A percentile compares a stretch with the other conserved stretches of the same genome.
Conservation (phyloP, 768 basidiomycete genomes). For the Lactarius sanguifluus region DNA sequence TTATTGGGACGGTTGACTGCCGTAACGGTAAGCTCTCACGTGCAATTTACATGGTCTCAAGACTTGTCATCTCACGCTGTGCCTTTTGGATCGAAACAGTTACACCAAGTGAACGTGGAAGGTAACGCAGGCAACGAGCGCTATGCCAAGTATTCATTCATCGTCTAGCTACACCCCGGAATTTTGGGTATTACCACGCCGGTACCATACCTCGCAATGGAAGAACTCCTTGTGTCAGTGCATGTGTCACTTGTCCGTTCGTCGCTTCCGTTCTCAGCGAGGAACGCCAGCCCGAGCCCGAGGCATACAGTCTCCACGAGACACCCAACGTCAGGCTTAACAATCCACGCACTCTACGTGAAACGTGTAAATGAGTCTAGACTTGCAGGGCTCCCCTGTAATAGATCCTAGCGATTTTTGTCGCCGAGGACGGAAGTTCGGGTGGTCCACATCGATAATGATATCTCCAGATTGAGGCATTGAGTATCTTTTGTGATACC, state of each 20-base stretch:
- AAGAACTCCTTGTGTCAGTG: neutral
- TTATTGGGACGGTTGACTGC: neutral
- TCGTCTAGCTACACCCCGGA: neutral
- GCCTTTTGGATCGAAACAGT: neutral
- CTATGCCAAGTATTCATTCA: too few species aligned
- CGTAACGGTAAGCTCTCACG: neutral
- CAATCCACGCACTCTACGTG: neutral
- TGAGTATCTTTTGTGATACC: neutral
- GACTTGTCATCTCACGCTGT: neutral
- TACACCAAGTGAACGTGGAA: neutral
- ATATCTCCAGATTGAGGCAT: neutral
- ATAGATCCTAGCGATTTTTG: slow-evolving; percentile 1
- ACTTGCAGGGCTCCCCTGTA: neutral
- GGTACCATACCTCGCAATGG: neutral
- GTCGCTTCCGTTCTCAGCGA: neutral
- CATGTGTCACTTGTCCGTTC: neutral
- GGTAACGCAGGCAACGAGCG: neutral
- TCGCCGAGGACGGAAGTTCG: neutral
- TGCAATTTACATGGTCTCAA: neutral
- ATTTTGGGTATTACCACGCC: neutral
- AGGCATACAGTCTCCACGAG: neutral
- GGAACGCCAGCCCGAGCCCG: neutral
- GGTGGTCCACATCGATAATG: neutral
- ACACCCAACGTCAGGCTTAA: neutral
- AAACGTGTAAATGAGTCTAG: neutral